Base-by-base conservation (phyloP, 306 rosid genomes). In the Senna siamea region DNA sequence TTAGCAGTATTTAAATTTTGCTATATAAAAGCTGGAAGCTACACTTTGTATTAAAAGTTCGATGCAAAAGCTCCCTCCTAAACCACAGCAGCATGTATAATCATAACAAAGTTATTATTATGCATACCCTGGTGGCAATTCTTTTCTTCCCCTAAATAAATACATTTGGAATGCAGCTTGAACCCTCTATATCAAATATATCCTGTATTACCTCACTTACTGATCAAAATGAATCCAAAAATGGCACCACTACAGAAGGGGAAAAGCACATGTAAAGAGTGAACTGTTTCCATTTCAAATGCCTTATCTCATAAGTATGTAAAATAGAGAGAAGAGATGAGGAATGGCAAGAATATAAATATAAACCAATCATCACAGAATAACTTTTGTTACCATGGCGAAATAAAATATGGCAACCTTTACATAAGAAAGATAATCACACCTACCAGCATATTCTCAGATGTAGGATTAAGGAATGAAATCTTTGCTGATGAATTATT, bases 371-470 rank as follows among this genome's bases (percentile, higher is more conserved):
- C 52, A 62, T 22, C 15, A 23, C 55, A 72, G 48, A 13, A 58
- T 37, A 73, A 20, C 28, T 40, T 60, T 61, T 50, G 35, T 53
- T 66, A 54, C 26, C 57, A 17, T 34, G 66, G 22, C 19, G 48
- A 60, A 69, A 55, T 74, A 13, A 57, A 70, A 61, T 28, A 61
- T 18, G 48, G 58, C n/a, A 18, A 74, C 2, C 60, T 38, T 60
- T 78, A 66, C 69, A 28, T 47, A 6, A 34, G 20, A 68, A 60
- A 34, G 50, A 37, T 23, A 69, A 57, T 50, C 53, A 20, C 47
- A 78, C 89, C 7, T 81, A 94, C 98, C 98, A 85, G 64, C 97
- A 94, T 88, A 78, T 80, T 89, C 78, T 94, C 96, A 32, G 96
- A 81, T 15, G 89, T 91, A 61, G 98, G 98, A 69, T 86, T 88